phyloP scores from a whole-genome alignment of 148 eudicot genomes.

The Silene latifolia region DNA sequence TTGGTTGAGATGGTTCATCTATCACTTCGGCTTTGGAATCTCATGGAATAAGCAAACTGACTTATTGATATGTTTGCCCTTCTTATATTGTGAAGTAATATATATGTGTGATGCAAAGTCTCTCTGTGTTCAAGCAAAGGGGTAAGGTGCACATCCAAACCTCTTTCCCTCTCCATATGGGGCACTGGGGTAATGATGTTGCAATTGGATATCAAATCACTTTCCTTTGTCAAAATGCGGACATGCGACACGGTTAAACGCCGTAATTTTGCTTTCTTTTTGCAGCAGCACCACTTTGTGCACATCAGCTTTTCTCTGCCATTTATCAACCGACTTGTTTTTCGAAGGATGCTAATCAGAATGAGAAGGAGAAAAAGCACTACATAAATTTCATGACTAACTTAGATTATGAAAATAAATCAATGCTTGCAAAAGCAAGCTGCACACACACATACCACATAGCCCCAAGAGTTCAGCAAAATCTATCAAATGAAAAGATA shows the following conservation, averaged over 20 bases:
- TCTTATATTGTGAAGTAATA: not conserved
- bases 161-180: not conserved
- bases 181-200: not conserved
- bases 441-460: slow-evolving; percentile 1
- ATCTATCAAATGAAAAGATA: not conserved
- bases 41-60: not conserved
- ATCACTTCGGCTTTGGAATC: not conserved
- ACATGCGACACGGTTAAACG: slow-evolving; percentile 63
- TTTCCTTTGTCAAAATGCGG: slow-evolving; percentile 14
- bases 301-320: slow-evolving; percentile 98
- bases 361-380: slow-evolving; percentile 9
- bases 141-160: not conserved
- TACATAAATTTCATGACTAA: not conserved
- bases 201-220: not conserved
- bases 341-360: slow-evolving; percentile 66
- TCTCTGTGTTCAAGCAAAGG: not conserved
- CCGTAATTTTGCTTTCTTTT: slow-evolving; percentile 70
- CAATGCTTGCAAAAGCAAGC: not conserved
- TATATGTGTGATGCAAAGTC: not conserved
- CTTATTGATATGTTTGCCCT: not conserved
- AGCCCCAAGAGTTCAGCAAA: not conserved
- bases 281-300: slow-evolving; percentile 89
- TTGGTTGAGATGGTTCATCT: too few relatives aligned
- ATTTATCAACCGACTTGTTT: slow-evolving; percentile 77
- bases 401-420: not conserved